These are phyloP conservation scores for Drechmeria coniospora DNA, from an alignment of 2,329 filamentous ascomycete genomes.

Conservation along the genomic window DNA sequence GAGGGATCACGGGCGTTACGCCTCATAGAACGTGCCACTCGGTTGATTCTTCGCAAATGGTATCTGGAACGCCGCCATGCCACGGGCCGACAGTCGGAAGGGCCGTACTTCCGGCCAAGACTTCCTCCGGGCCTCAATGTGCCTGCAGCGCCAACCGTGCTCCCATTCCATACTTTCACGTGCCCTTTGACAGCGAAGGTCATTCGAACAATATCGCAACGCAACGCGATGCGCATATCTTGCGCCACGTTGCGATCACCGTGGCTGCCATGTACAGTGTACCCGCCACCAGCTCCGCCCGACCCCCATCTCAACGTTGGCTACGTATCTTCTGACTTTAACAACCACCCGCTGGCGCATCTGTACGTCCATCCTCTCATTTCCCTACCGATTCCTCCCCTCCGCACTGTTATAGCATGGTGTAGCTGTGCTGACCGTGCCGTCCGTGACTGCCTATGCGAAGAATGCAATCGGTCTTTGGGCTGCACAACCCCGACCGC, in stretches of 20 bases:
- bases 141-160: conserved; percentile 79
- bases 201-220: conserved; percentile 84
- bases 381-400: too few species aligned
- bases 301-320: conserved; percentile 75
- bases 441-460: not conserved
- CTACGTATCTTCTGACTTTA: conserved; percentile 96
- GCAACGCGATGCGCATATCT: conserved; percentile 86
- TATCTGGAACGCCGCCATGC: conserved; percentile 68
- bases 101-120: conserved; percentile 55
- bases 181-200: conserved; percentile 84
- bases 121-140: conserved; percentile 59
- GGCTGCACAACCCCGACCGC: conserved; percentile 59
- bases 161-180: conserved; percentile 96
- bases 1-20: conserved; percentile 77
- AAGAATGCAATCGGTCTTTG: conserved; percentile 95
- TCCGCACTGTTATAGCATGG: not conserved
- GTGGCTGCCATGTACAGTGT: conserved; percentile 73
- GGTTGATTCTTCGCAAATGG: conserved; percentile 66
- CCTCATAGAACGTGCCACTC: conserved; percentile 71
- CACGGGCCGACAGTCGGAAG: conserved; percentile 33
- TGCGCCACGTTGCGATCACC: conserved; percentile 73
- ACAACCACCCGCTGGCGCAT: conserved; percentile 92
- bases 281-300: conserved; percentile 71
- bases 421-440: too few species aligned
- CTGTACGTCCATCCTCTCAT: conserved; percentile 32